Conservation (phyloP, 2,329 filamentous ascomycete species). For the Elsinoe arachidis region DNA sequence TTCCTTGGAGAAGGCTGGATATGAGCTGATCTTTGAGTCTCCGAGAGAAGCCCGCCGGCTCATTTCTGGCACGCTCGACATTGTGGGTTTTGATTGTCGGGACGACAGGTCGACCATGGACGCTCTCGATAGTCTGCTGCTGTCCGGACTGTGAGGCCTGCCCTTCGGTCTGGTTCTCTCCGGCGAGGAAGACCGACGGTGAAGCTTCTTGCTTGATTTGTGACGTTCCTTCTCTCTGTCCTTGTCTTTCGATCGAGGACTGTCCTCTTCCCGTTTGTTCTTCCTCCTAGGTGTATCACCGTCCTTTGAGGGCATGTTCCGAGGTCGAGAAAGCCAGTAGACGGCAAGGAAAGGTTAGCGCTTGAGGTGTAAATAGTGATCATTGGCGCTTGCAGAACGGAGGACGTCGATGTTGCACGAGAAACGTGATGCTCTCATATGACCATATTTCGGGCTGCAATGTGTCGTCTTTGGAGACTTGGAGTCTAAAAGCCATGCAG, state of each 20-base stretch:
- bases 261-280: conserved; percentile 20
- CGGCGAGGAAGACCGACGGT: conserved; percentile 17
- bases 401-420: not conserved
- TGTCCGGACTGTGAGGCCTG: conserved; percentile 16
- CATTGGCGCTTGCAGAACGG: not conserved
- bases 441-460: not conserved
- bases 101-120: conserved; percentile 16
- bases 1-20: conserved; percentile 78
- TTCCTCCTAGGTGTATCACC: conserved; percentile 6
- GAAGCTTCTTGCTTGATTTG: conserved; percentile 17
- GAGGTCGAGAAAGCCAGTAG: not conserved
- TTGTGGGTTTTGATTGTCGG: conserved; percentile 27
- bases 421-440: not conserved
- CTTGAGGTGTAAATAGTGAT: not conserved
- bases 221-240: conserved; percentile 21
- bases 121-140: conserved; percentile 14
- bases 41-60: conserved; percentile 32
- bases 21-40: conserved; percentile 48
- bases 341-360: conserved; percentile 1
- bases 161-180: conserved; percentile 15
- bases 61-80: conserved; percentile 36
- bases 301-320: conserved; percentile 7
- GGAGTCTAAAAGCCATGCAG: not conserved
- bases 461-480: not conserved
- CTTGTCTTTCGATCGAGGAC: conserved; percentile 16